Evolutionary conservation across 1,139 yeast species (phyloP).

Genomic region (Taiozyma sp.): DNA sequence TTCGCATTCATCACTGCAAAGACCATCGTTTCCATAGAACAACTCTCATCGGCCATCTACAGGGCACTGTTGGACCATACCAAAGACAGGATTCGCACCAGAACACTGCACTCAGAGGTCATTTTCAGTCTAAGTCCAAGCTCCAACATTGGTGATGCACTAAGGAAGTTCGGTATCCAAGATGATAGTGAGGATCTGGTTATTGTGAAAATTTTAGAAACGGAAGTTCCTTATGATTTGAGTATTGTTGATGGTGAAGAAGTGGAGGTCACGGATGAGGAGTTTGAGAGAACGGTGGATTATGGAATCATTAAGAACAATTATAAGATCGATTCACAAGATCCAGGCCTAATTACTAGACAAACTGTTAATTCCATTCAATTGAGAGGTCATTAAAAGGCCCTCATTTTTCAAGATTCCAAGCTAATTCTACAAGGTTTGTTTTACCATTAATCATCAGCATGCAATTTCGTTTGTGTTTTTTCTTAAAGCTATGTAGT

Average conservation of each 20-base stretch:
- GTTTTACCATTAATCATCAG: neutral
- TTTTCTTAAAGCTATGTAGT: neutral
- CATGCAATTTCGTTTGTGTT: neutral
- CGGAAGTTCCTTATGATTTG: slow-evolving; percentile 18
- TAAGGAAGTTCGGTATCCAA: slow-evolving; percentile 40
- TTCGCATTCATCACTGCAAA: slow-evolving; percentile 45
- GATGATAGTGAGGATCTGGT: slow-evolving; percentile 31
- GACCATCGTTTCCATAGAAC: slow-evolving; percentile 40
- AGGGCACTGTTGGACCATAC: slow-evolving; percentile 40
- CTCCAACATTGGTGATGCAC: slow-evolving; percentile 43
- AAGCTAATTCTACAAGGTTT: neutral
- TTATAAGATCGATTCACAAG: slow-evolving; percentile 15
- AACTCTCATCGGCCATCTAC: slow-evolving; percentile 42
- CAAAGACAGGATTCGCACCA: slow-evolving; percentile 39
- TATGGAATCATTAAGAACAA: slow-evolving; percentile 28
- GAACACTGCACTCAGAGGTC: slow-evolving; percentile 46
- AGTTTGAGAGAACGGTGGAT: slow-evolving; percentile 28
- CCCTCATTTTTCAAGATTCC: too few species aligned
- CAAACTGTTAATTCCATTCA: slow-evolving; percentile 31
- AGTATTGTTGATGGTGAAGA: slow-evolving; percentile 29
- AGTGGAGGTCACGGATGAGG: slow-evolving; percentile 29
- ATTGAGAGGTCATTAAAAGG: slow-evolving; percentile 26
- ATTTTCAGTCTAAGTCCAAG: slow-evolving; percentile 47
- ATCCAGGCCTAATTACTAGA: slow-evolving; percentile 18
- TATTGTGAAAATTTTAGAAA: slow-evolving; percentile 31